Conservation (phyloP, 2,329 filamentous ascomycete species). For the Colletotrichum brevisporum region DNA sequence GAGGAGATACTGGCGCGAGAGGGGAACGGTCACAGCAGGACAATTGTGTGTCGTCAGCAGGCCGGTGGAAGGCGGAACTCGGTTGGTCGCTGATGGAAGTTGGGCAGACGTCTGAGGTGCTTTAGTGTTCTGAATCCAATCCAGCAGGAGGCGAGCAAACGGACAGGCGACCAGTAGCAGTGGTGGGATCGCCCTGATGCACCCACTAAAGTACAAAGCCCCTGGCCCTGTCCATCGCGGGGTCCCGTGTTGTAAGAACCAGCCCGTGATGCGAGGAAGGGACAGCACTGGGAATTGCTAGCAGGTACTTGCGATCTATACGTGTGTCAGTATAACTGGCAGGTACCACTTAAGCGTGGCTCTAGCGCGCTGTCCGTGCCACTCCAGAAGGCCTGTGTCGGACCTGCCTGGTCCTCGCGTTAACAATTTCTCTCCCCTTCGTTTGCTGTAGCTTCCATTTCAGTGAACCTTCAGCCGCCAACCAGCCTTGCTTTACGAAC, state of each 20-base stretch:
- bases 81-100: conserved; percentile 30
- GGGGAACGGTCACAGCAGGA: conserved; percentile 26
- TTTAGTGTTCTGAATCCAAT: conserved; percentile 15
- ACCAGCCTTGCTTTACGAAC: conserved; percentile 32
- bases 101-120: not conserved
- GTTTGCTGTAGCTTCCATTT: conserved; percentile 27
- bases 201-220: conserved; percentile 34
- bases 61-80: conserved; percentile 22
- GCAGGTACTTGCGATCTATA: conserved; percentile 10
- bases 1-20: conserved; percentile 16
- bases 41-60: conserved; percentile 35
- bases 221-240: conserved; percentile 40
- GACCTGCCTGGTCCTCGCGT: conserved; percentile 23
- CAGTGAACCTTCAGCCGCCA: conserved; percentile 12
- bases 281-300: conserved; percentile 26
- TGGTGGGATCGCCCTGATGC: conserved; percentile 38
- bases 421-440: conserved; percentile 33
- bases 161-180: conserved; percentile 21
- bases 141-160: conserved; percentile 21
- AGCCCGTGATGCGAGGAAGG: conserved; percentile 22
- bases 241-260: conserved; percentile 35
- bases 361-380: conserved; percentile 30
- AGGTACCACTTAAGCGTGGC: conserved; percentile 38
- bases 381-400: conserved; percentile 16
- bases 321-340: rapidly evolving